These are phyloP conservation scores for Neurospora sp. DNA, from an alignment of 495 filamentous ascomycete genomes.

Conservation along the genomic window DNA sequence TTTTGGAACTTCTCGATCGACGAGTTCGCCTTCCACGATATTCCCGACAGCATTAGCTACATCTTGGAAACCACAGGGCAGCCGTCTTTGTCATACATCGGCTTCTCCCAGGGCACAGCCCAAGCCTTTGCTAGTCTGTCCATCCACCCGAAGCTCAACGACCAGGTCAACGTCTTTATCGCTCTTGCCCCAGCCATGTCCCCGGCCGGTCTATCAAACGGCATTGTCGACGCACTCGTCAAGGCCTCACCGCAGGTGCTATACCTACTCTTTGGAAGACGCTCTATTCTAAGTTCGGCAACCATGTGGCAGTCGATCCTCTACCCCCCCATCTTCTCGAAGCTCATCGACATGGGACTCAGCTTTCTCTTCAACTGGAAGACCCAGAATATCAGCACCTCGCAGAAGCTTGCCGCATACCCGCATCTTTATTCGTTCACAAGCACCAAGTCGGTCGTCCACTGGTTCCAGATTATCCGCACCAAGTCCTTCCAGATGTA, in stretches of 20 bases:
- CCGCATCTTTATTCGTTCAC: constrained; percentile 94
- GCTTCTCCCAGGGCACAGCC: constrained; percentile 93
- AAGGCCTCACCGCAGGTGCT: constrained; percentile 90
- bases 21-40: constrained; percentile 95
- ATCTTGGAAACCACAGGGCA: constrained; percentile 76
- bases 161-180: constrained; percentile 92
- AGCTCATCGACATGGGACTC: constrained; percentile 74
- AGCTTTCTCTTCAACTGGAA: constrained; percentile 82
- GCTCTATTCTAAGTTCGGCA: constrained; percentile 81
- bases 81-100: constrained; percentile 85
- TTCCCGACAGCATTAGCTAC: constrained; percentile 87
- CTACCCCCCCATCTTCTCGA: constrained; percentile 89
- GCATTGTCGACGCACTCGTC: constrained; percentile 81
- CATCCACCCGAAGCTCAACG: constrained; percentile 84
- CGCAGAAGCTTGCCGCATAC: constrained; percentile 95
- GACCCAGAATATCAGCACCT: constrained; percentile 70
- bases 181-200: constrained; percentile 97
- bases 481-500: constrained; percentile 96
- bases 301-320: constrained; percentile 97
- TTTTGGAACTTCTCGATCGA: constrained; percentile 99
- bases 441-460: constrained; percentile 88
- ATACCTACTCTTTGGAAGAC: constrained; percentile 89
- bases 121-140: constrained; percentile 95
- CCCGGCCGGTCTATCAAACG: constrained; percentile 78
- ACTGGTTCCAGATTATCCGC: constrained; percentile 99